Evolutionary conservation across 2,329 filamentous ascomycete genomes (phyloP).

Genomic region (Fusarium sp.): DNA sequence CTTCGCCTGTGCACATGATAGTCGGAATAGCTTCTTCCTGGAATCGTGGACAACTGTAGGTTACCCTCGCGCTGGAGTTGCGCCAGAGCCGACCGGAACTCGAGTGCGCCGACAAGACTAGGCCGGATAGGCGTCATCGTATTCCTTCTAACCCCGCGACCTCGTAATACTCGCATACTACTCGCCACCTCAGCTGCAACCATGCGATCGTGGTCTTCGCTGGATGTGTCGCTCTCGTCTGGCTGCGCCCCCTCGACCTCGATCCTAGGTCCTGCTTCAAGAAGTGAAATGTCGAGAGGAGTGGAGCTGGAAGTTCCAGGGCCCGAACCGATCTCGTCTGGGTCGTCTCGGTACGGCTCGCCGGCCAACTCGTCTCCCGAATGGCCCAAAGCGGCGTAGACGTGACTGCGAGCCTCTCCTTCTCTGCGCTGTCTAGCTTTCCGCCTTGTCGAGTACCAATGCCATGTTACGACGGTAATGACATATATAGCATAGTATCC

Average conservation of each 20-base stretch:
- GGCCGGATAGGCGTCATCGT: slow-evolving; percentile 88
- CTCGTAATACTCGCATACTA: slow-evolving; percentile 88
- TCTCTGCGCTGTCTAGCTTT: slow-evolving; percentile 70
- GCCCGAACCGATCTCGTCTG: slow-evolving; percentile 47
- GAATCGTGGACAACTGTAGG: slow-evolving; percentile 74
- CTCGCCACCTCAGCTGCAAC: slow-evolving; percentile 85
- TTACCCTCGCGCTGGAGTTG: slow-evolving; percentile 85
- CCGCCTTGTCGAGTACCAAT: slow-evolving; percentile 79
- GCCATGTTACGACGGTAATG: slow-evolving; percentile 85
- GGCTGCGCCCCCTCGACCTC: slow-evolving; percentile 54
- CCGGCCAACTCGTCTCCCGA: slow-evolving; percentile 62
- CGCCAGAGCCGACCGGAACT: slow-evolving; percentile 91
- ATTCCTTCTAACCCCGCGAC: slow-evolving; percentile 70
- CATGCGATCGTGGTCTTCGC: slow-evolving; percentile 67
- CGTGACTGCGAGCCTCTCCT: slow-evolving; percentile 77
- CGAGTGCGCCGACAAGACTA: slow-evolving; percentile 90
- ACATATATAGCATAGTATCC: slow-evolving; percentile 92
- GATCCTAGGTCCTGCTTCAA: slow-evolving; percentile 59
- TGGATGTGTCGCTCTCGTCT: slow-evolving; percentile 59
- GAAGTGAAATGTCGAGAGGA: slow-evolving; percentile 52
- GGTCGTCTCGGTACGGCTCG: slow-evolving; percentile 71
- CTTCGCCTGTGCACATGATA: slow-evolving; percentile 43
- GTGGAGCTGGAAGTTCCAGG: slow-evolving; percentile 23
- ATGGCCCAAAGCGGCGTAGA: slow-evolving; percentile 64
- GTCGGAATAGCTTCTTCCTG: slow-evolving; percentile 64